Evolutionary conservation across 805 yeast species (phyloP).

Genomic region (Clavispora fructus): DNA sequence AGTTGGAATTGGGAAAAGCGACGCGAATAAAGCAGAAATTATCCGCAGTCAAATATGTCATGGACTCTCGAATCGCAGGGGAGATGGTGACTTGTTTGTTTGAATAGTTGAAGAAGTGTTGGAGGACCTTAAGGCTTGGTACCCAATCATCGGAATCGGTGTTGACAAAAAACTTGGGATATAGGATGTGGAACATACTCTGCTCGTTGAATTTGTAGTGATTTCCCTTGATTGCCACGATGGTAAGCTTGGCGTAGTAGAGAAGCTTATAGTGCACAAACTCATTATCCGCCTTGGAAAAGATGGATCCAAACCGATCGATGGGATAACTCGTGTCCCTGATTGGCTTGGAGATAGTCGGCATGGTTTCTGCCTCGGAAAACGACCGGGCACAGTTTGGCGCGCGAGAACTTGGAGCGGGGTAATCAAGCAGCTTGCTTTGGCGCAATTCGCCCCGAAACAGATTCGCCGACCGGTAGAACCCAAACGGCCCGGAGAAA

Average conservation of each 20-base stretch:
- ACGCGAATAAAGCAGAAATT: constrained; percentile 26
- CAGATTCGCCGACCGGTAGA: background rate
- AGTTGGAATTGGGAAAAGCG: constrained; percentile 17
- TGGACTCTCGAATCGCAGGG: constrained; percentile 17
- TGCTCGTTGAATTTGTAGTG: constrained; percentile 34
- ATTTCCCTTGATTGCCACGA: constrained; percentile 37
- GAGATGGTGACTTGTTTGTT: constrained; percentile 12
- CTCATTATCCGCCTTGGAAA: constrained; percentile 22
- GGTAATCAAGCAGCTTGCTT: background rate
- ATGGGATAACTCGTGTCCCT: constrained; percentile 2
- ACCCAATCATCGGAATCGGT: constrained; percentile 38
- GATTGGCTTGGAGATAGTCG: background rate
- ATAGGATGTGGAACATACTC: constrained; percentile 38
- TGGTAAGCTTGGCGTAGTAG: constrained; percentile 34
- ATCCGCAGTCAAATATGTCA: constrained; percentile 14
- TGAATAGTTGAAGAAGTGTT: constrained; percentile 12
- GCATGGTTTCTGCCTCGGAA: background rate
- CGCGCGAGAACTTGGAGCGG: background rate
- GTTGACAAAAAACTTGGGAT: constrained; percentile 41
- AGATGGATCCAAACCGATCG: constrained; percentile 9
- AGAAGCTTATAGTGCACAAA: constrained; percentile 34
- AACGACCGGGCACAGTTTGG: background rate
- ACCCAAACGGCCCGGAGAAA: constrained; percentile 19
- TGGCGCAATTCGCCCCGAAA: background rate
- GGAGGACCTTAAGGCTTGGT: constrained; percentile 18